Conservation (phyloP, 495 filamentous ascomycete genomes). For the Penicillium egyptiacum region DNA sequence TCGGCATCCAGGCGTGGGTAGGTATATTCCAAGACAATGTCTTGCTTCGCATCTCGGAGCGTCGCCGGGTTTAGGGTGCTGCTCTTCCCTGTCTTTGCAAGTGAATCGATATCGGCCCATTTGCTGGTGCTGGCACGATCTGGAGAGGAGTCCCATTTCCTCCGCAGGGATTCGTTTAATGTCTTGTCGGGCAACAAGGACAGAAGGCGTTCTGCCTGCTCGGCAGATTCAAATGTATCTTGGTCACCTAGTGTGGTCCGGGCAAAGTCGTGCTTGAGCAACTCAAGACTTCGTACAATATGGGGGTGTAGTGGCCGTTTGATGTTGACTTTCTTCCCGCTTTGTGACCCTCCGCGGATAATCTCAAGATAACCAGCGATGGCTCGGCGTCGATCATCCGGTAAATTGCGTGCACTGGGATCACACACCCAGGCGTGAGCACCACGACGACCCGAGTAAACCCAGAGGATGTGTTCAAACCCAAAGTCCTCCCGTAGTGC, state of each 20-base stretch:
- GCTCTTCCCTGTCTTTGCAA: slow-evolving; percentile 72
- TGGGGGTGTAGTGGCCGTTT: slow-evolving; percentile 89
- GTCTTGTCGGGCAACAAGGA: slow-evolving; percentile 72
- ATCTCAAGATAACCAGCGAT: slow-evolving; percentile 87
- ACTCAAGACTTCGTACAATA: slow-evolving; percentile 77
- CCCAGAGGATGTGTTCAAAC: slow-evolving; percentile 95
- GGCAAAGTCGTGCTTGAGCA: slow-evolving; percentile 77
- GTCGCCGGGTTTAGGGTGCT: slow-evolving; percentile 61
- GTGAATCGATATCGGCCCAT: slow-evolving; percentile 88
- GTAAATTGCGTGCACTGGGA: slow-evolving; percentile 73
- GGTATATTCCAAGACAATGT: slow-evolving; percentile 93
- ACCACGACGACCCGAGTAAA: slow-evolving; percentile 94
- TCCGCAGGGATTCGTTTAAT: slow-evolving; percentile 71
- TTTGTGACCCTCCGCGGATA: slow-evolving; percentile 75
- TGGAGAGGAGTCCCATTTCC: slow-evolving; percentile 87
- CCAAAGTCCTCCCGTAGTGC: slow-evolving; percentile 91
- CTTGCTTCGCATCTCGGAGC: slow-evolving; percentile 86
- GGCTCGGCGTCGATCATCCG: slow-evolving; percentile 78
- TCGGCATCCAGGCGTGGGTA: slow-evolving; percentile 97
- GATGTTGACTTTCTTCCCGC: slow-evolving; percentile 84
- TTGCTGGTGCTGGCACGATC: slow-evolving; percentile 71
- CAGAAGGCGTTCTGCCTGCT: slow-evolving; percentile 72
- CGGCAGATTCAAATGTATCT: slow-evolving; percentile 73
- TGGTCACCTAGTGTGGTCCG: slow-evolving; percentile 77
- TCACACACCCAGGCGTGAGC: slow-evolving; percentile 99